Base-by-base conservation (phyloP, 371 early-diverging fungal genomes). In the Zopfochytrium polystomum region DNA sequence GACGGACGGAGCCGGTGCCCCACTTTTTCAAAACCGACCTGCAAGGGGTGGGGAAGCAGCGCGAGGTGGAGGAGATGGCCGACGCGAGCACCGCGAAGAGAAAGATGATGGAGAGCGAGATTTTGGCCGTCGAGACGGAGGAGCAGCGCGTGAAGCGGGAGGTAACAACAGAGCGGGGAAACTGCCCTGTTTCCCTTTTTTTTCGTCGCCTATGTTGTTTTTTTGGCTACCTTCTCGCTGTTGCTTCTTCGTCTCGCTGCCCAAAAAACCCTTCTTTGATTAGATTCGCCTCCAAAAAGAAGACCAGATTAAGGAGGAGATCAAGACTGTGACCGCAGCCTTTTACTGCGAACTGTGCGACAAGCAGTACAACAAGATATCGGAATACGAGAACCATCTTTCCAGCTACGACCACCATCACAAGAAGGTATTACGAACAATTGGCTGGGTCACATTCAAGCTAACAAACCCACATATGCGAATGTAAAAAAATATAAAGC, bases 341-440 rank as follows among this genome's bases (percentile, higher is more conserved):
- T 90, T 90, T 63, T 87, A 87, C 68, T 90, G 90, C 58, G 81
- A 77, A 15, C 68, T 87, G 23, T 90, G 90, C 66, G 86, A 87
- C 65, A 90, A 90, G 66, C 90, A 89, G 60, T 90, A 90, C 62
- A 78, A 71, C 31, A 84, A 84, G 45, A 81, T 87, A 18, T 74
- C 82, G 15, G 89, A 89, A 55, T 90, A 84, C 65, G 90, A 90
- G 34, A 80, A 80, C 15, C 90, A 90, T 66, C 65, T 90, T 18
- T 85, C 85, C 32, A 85, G 85, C 32, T 90, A 90, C 55, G 90
- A 90, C 62, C 90, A 90, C 68, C 80, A 87, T 64, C 90, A 90
- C 67, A 75, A 80, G 55, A 86, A 66, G 68, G 72, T 72, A 35
- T 32, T 13, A n/a, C 15, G 32, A 5, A 5, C n/a, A n/a, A n/a